phyloP scores from a whole-genome alignment of 805 yeast genomes.

The Saccharomycopsis fodiens region DNA sequence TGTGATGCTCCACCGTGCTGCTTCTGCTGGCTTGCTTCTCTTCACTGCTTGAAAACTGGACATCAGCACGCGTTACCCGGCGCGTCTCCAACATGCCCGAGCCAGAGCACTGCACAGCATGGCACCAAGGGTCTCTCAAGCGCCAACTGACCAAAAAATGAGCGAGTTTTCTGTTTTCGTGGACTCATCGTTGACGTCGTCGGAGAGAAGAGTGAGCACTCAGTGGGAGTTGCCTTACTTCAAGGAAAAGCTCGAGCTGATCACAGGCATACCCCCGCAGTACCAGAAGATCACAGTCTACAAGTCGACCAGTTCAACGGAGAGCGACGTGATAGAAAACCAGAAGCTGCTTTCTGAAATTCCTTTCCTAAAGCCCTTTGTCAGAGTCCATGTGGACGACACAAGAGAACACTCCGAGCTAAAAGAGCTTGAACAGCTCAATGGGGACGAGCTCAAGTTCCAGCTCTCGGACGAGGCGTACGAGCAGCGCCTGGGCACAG shows the following conservation, averaged over 20 bases:
- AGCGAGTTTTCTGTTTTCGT: conserved; percentile 45
- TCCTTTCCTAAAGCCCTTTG: conserved; percentile 29
- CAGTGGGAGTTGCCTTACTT: conserved; percentile 52
- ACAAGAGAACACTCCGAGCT: conserved; percentile 44
- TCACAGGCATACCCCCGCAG: conserved; percentile 66
- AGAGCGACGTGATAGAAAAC: conserved; percentile 25
- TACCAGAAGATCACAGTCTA: conserved; percentile 46
- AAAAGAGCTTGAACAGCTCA: conserved; percentile 28
- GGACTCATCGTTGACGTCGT: conserved; percentile 58
- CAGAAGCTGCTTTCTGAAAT: conserved; percentile 23
- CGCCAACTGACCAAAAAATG: no score
- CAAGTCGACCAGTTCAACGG: conserved; percentile 28
- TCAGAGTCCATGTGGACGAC: conserved; percentile 54
- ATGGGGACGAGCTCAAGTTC: conserved; percentile 28
- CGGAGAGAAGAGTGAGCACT: conserved; percentile 59
- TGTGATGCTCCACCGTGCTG: not conserved
- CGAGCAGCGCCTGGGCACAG: conserved; percentile 51
- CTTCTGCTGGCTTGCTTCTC: no score
- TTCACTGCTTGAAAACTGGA: no score
- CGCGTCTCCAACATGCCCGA: no score
- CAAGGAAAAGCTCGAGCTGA: conserved; percentile 48
- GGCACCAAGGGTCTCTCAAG: no score
- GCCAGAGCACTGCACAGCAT: no score
- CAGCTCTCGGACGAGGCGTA: conserved; percentile 56
- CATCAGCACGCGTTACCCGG: no score